phyloP scores from a whole-genome alignment of 345 rosid species.

The Brassica cretica region DNA sequence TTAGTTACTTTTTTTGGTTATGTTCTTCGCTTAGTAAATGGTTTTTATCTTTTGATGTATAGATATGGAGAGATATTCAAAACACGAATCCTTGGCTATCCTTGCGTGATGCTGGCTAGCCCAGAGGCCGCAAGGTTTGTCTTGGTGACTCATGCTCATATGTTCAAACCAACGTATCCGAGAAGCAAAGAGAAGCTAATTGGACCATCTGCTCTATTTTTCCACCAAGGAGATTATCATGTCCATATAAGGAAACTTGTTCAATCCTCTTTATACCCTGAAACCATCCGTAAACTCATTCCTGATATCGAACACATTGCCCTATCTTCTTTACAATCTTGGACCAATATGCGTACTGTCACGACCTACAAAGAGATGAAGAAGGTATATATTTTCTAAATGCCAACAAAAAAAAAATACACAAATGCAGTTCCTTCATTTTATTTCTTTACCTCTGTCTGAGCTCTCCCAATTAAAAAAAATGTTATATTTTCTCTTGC shows the following conservation, averaged over 20 bases:
- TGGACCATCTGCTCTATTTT: slow-evolving; percentile 78
- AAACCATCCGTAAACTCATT: slow-evolving; percentile 54
- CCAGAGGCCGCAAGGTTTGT: slow-evolving; percentile 83
- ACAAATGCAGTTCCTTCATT: slow-evolving; percentile 17
- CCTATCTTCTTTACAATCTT: slow-evolving; percentile 55
- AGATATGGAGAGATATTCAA: slow-evolving; percentile 90
- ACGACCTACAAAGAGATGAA: slow-evolving; percentile 76
- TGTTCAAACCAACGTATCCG: slow-evolving; percentile 93
- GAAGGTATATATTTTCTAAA: slow-evolving; percentile 49
- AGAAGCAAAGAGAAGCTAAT: slow-evolving; percentile 79
- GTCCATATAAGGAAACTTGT: slow-evolving; percentile 65
- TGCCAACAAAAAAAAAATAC: not conserved
- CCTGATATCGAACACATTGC: slow-evolving; percentile 60
- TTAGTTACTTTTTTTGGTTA: slow-evolving; percentile 1
- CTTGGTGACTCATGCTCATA: slow-evolving; percentile 65
- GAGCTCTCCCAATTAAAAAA: not conserved
- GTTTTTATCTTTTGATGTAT: slow-evolving; percentile 17
- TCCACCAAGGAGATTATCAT: slow-evolving; percentile 82
- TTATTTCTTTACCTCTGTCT: not conserved
- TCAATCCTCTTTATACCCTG: slow-evolving; percentile 58
- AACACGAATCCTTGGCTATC: slow-evolving; percentile 72
- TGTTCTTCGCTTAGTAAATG: not conserved
- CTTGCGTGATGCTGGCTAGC: slow-evolving; percentile 82
- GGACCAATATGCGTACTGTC: slow-evolving; percentile 45
- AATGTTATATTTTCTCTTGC: slow-evolving; percentile 22